Percentiles rank a stretch among this genome's conserved stretches.
These are phyloP conservation scores for Cystofilobasidium bisporidii DNA, from an alignment of 768 basidiomycete species.

Conservation along the genomic window DNA sequence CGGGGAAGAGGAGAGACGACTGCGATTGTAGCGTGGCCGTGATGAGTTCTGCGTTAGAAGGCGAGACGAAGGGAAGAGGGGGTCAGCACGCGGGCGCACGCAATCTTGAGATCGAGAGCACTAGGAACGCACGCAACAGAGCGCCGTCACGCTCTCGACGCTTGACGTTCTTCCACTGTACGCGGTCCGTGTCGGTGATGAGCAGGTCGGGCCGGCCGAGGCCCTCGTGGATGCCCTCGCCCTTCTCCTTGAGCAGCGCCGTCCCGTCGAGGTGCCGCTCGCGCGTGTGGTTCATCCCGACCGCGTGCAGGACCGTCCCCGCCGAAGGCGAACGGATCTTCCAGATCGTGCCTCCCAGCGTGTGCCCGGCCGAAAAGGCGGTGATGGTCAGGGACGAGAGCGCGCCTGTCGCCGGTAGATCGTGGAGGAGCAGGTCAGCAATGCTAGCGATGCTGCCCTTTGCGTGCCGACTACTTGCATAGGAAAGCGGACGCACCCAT, in stretches of 20 bases:
- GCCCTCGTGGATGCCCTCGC: conserved; percentile 66
- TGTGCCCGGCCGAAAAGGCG: conserved; percentile 89
- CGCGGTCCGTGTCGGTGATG: conserved; percentile 84
- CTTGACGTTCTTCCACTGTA: conserved; percentile 70
- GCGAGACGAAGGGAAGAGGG: background rate
- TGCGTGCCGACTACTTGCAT: background rate
- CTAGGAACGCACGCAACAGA: conserved; percentile 53
- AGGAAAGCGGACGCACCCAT: conserved; percentile 53
- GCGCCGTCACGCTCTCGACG: conserved; percentile 82
- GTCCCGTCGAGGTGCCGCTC: conserved; percentile 94
- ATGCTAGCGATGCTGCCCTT: background rate
- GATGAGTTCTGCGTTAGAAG: conserved; percentile 65
- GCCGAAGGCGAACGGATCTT: conserved; percentile 96
- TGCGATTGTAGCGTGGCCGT: conserved; percentile 71
- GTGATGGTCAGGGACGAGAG: conserved; percentile 88
- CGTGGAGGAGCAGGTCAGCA: conserved; percentile 6
- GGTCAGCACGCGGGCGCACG: no score
- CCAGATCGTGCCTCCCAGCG: conserved; percentile 94
- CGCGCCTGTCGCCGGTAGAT: conserved; percentile 53
- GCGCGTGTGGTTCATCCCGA: conserved; percentile 88
- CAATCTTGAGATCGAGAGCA: no score
- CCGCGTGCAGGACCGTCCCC: conserved; percentile 89
- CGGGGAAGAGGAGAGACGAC: conserved; percentile 78
- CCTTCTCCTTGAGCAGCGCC: conserved; percentile 57
- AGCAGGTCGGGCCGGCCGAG: conserved; percentile 82